These are phyloP conservation scores for Medicago truncatula DNA, from an alignment of 306 rosid genomes.

Conservation along the genomic window MtrunA17r5.0-ANR NC_053045.1:6530501-6531000, in stretches of 20 bases:
- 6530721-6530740: conserved; percentile 90
- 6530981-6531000: conserved; percentile 81
- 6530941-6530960: conserved; percentile 81
- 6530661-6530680: conserved; percentile 45
- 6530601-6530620: conserved; percentile 38
- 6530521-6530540: conserved; percentile 49
- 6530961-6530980: conserved; percentile 82
- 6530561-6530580: conserved; percentile 67
- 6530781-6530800: conserved; percentile 62
- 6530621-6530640: conserved; percentile 27
- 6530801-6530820: conserved; percentile 60
- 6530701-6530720: conserved; percentile 95
- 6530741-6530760: conserved; percentile 73
- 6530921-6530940: conserved; percentile 86
- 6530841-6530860: conserved; percentile 87
- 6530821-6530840: conserved; percentile 49
- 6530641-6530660: conserved; percentile 30
- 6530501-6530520: conserved; percentile 57
- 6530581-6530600: conserved; percentile 18
- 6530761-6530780: conserved; percentile 65
- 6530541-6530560: conserved; percentile 53
- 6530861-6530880: conserved; percentile 58
- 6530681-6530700: conserved; percentile 71
- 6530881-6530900: conserved; percentile 73
- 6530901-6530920: conserved; percentile 91